These are phyloP conservation scores for Juglanconis oblonga DNA, from an alignment of 2,329 filamentous ascomycete genomes.

Conservation along the genomic window DNA sequence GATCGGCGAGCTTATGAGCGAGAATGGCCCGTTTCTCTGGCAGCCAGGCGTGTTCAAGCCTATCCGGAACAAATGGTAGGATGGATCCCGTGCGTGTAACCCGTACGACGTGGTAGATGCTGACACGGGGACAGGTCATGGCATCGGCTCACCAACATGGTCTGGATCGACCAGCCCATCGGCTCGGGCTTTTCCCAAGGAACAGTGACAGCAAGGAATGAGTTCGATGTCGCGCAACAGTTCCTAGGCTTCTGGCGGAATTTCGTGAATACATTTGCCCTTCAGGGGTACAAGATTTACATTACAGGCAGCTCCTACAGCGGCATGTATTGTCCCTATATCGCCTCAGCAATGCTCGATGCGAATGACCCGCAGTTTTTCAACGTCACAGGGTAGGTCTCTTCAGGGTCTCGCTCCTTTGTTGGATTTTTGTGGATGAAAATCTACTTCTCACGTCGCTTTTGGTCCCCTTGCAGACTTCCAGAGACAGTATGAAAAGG, in stretches of 20 bases:
- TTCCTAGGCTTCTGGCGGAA: slow-evolving; percentile 75
- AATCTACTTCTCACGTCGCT: not conserved
- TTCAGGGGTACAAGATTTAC: slow-evolving; percentile 64
- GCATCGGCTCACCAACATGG: slow-evolving; percentile 70
- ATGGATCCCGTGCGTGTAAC: not conserved
- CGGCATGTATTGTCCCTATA: slow-evolving; percentile 64
- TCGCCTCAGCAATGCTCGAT: slow-evolving; percentile 64
- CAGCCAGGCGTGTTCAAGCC: slow-evolving; percentile 63
- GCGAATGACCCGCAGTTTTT: slow-evolving; percentile 61
- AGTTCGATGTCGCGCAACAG: slow-evolving; percentile 62
- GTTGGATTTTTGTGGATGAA: not conserved
- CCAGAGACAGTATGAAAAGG: no score
- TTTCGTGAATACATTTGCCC: slow-evolving; percentile 64
- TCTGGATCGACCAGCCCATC: slow-evolving; percentile 68
- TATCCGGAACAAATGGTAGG: slow-evolving; percentile 57
- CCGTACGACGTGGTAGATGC: not conserved
- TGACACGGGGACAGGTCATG: slow-evolving; percentile 40
- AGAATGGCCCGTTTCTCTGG: slow-evolving; percentile 71
- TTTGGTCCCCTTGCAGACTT: not conserved
- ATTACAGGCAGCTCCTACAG: slow-evolving; percentile 60
- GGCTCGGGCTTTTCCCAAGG: slow-evolving; percentile 66
- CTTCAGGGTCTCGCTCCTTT: not conserved
- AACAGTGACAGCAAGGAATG: slow-evolving; percentile 56
- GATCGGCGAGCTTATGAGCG: slow-evolving; percentile 65
- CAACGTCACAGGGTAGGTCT: slow-evolving; percentile 41